A percentile compares a stretch with the other conserved stretches of the same genome.
Evolutionary conservation across 768 basidiomycete genomes (phyloP).

Genomic region (Brasilioporus rufonigricans): DNA sequence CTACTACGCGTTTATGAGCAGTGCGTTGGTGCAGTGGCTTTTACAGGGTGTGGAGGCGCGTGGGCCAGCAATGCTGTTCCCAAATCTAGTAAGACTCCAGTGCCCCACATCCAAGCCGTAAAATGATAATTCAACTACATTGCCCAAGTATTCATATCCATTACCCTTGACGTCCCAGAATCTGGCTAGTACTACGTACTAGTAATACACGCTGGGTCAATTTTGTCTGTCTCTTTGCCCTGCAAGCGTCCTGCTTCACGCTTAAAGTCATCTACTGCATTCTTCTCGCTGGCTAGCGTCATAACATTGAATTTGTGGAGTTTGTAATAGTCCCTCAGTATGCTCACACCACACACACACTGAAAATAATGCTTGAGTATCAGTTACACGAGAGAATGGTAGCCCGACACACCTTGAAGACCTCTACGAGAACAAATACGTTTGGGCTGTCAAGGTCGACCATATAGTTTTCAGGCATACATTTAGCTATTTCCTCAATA

Average conservation of each 20-base stretch:
- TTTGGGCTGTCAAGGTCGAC: slow-evolving; percentile 70
- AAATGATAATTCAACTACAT: too few species aligned
- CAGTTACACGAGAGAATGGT: not conserved
- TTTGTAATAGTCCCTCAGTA: slow-evolving; percentile 70
- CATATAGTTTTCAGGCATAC: slow-evolving; percentile 62
- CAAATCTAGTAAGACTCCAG: slow-evolving; percentile 6
- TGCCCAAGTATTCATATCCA: not conserved
- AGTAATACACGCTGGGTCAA: not conserved
- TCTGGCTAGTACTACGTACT: not conserved
- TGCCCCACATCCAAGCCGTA: too few species aligned
- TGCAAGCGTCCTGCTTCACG: slow-evolving; percentile 34
- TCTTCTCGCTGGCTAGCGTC: slow-evolving; percentile 59
- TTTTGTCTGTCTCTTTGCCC: slow-evolving; percentile 12
- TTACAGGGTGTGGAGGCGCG: not conserved
- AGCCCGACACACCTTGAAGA: slow-evolving; percentile 69
- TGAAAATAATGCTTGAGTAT: slow-evolving; percentile 28
- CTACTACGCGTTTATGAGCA: not conserved
- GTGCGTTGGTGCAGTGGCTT: not conserved
- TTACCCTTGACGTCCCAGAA: not conserved
- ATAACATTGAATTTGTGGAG: slow-evolving; percentile 78
- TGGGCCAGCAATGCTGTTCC: not conserved
- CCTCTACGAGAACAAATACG: slow-evolving; percentile 73
- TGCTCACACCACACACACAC: slow-evolving; percentile 74
- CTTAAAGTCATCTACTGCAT: slow-evolving; percentile 35
- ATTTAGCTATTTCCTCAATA: slow-evolving; percentile 67